phyloP scores from a whole-genome alignment of 225 moss, liverwort and hornwort species.

The Anthoceros angustus region DNA sequence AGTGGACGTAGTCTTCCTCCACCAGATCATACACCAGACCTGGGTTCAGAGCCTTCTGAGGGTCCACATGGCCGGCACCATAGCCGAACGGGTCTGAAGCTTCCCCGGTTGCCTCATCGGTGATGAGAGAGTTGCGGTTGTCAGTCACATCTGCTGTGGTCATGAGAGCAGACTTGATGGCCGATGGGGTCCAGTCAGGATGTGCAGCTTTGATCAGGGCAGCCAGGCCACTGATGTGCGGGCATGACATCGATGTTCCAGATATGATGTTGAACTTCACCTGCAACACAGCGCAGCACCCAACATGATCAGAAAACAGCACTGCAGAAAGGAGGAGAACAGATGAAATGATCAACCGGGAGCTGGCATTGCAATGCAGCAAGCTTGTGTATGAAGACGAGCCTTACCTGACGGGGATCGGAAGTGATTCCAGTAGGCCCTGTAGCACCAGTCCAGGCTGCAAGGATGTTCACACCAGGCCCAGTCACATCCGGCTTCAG shows the following conservation, averaged over 20 bases:
- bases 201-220: constrained; percentile 61
- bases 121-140: constrained; percentile 20
- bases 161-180: constrained; percentile 84
- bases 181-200: constrained; percentile 69
- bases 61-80: constrained; percentile 79
- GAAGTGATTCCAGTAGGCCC: constrained; percentile 61
- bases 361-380: background rate
- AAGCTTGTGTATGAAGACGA: background rate
- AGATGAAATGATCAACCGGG: background rate
- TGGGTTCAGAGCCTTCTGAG: constrained; percentile 59
- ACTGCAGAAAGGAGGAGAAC: background rate
- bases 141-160: constrained; percentile 55
- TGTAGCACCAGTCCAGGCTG: constrained; percentile 71
- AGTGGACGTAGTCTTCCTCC: constrained; percentile 46
- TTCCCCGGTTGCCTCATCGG: constrained; percentile 69
- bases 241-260: constrained; percentile 90
- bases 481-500: constrained; percentile 70
- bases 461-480: constrained; percentile 83
- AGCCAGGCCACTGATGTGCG: constrained; percentile 77
- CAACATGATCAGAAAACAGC: background rate
- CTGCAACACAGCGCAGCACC: constrained; percentile 9
- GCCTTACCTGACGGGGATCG: constrained; percentile 13
- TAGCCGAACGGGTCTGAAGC: constrained; percentile 55
- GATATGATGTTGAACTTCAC: constrained; percentile 76
- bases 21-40: constrained; percentile 63